Evolutionary conservation across 2,329 filamentous ascomycete genomes (phyloP).

Genomic region (Ceratocystis diversiconidia): DNA sequence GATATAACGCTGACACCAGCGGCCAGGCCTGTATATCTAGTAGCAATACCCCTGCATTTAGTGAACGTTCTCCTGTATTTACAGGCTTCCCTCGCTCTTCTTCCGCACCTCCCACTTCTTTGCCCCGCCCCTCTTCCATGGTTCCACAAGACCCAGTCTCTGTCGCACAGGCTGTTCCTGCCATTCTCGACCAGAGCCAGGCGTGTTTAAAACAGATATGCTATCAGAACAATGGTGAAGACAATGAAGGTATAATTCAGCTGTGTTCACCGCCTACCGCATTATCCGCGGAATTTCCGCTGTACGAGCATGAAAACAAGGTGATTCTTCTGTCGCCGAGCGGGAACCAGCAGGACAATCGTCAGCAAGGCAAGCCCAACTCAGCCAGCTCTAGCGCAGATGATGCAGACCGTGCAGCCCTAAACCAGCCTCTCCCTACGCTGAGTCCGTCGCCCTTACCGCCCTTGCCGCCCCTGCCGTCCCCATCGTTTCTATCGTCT

Average conservation of each 20-base stretch:
- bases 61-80: background rate
- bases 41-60: background rate
- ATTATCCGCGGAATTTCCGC: background rate
- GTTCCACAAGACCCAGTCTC: conserved; percentile 3
- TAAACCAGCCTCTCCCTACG: background rate
- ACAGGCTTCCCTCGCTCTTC: background rate
- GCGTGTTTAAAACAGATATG: conserved; percentile 1
- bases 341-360: background rate
- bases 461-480: background rate
- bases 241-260: background rate
- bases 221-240: background rate
- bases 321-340: background rate
- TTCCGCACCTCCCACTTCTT: background rate
- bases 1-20: background rate
- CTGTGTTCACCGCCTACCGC: background rate
- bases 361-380: background rate
- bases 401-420: background rate
- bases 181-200: conserved; percentile 5
- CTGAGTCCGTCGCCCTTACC: background rate
- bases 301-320: background rate
- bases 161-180: conserved; percentile 4
- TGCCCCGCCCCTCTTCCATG: background rate
- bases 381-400: background rate
- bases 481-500: background rate
- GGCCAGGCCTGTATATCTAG: background rate